Base-by-base conservation (phyloP, 495 filamentous ascomycete species). In the Neurospora sp. region DNA sequence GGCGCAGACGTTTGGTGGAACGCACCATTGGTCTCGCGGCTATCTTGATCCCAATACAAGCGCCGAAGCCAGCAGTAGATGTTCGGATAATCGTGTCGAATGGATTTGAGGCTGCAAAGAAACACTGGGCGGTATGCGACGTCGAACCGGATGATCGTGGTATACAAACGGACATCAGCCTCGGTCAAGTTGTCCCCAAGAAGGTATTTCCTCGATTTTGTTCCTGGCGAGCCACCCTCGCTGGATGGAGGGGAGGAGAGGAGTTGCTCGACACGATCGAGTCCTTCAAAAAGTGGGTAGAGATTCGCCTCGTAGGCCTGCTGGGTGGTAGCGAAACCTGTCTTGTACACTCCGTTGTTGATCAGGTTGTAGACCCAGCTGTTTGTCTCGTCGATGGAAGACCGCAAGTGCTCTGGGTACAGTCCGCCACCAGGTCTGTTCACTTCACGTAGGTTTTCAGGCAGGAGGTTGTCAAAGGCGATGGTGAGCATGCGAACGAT, bases 341-440 rank as follows among this genome's bases (percentile, higher is more conserved):
- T 75, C 73, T 83, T 82, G 84, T 96, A 96, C 40, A 96, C 92
- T 44, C 93, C 94, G 78, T 94, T 94, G 80, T 97, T 97, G 78
- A 97, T 85, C 73, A 91, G 87, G 76, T 92, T 86, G 81, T 96
- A 96, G 72, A 91, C 90, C 93, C 93, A 96, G 39, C 89, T 87
- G 78, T 96, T 96, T 71, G 90, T 82, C 61, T 85, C 84, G 73
- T 97, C 92, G 78, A 97, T 96, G 22, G 90, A 78, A 68, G 79
- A 71, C 35, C 83, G 84, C 22, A 94, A 82, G 1, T 85, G 74
- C 39, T 82, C 73, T 0, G 92, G 93, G 77, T 89, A 91, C 47
- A 92, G 86, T 14, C 80, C 79, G 44, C 77, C 78, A 39, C 77
- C 77, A 7, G 75, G 75, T 7, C 77, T 74, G 74, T 90, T 89